Evolutionary conservation across 2,329 filamentous ascomycete genomes (phyloP).

Genomic region (Ophiostoma ips): DNA sequence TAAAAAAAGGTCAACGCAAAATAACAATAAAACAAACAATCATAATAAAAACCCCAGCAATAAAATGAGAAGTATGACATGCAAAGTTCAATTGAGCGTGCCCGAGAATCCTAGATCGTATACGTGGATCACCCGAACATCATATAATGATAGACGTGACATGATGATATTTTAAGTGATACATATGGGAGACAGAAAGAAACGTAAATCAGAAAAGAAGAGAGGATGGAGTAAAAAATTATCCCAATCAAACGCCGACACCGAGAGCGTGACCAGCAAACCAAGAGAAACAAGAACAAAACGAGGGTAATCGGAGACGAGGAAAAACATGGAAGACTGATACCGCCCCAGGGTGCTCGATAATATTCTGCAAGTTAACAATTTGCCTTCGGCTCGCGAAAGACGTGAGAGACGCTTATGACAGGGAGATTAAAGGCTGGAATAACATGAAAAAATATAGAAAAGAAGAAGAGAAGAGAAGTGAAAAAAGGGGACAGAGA

Average conservation of each 20-base stretch:
- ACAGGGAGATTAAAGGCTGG: not conserved
- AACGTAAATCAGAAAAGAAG: not conserved
- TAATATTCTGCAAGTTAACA: not conserved
- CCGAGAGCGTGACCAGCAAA: not conserved
- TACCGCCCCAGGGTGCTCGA: not conserved
- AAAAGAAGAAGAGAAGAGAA: slow-evolving; percentile 3
- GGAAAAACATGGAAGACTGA: not conserved
- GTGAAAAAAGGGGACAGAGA: not conserved
- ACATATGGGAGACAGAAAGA: not conserved
- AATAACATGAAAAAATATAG: not conserved
- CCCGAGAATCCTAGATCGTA: slow-evolving; percentile 6
- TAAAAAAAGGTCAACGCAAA: not conserved
- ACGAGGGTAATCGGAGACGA: not conserved
- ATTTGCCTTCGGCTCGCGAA: not conserved
- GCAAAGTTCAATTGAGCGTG: slow-evolving; percentile 3
- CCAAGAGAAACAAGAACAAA: not conserved
- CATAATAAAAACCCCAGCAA: not conserved
- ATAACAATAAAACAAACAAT: not conserved
- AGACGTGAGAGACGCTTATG: not conserved
- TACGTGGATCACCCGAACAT: slow-evolving; percentile 4
- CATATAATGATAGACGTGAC: not conserved
- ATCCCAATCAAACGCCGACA: not conserved
- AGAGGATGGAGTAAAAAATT: not conserved
- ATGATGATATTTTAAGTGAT: not conserved
- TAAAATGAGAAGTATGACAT: no score